phyloP scores from a whole-genome alignment of 2,329 filamentous ascomycete genomes.

The Fusarium cyanostomum region DNA sequence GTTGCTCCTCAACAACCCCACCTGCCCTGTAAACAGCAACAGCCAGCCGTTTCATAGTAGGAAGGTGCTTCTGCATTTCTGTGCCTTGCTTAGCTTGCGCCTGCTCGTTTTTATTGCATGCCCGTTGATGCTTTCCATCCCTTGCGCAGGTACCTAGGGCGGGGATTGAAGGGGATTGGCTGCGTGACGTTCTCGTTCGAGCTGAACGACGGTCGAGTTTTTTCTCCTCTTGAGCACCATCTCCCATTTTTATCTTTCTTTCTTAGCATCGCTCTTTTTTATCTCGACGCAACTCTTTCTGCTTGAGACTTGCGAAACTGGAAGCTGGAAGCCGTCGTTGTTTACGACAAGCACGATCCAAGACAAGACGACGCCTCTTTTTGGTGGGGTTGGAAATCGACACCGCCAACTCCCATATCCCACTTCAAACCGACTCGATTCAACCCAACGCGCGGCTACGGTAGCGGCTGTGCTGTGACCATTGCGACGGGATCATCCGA shows the following conservation, averaged over 20 bases:
- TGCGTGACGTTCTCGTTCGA: conserved; percentile 27
- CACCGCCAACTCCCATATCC: conserved; percentile 34
- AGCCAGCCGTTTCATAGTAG: conserved; percentile 23
- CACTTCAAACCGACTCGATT: conserved; percentile 11
- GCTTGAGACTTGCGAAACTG: background rate
- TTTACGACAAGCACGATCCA: conserved; percentile 17
- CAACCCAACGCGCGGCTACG: conserved; percentile 6
- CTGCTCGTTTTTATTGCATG: conserved; percentile 31
- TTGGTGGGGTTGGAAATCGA: conserved; percentile 39
- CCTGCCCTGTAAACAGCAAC: conserved; percentile 37
- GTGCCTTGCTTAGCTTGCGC: conserved; percentile 20
- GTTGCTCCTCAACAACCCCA: conserved; percentile 43
- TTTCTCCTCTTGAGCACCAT: conserved; percentile 27
- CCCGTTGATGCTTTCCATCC: conserved; percentile 24
- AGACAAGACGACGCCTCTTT: conserved; percentile 30
- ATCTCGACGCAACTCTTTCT: background rate
- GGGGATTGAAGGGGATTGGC: conserved; percentile 20
- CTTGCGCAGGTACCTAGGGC: conserved; percentile 21
- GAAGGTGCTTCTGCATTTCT: conserved; percentile 16
- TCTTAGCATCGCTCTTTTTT: conserved; percentile 11
- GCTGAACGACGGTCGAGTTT: conserved; percentile 1
- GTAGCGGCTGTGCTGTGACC: background rate
- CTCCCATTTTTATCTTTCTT: conserved; percentile 1
- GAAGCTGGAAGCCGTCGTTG: conserved; percentile 9
- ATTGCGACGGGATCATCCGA: background rate